These are phyloP conservation scores for Chytridium lagenaria DNA, from an alignment of 371 early-diverging fungal genomes.

Conservation along the genomic window DNA sequence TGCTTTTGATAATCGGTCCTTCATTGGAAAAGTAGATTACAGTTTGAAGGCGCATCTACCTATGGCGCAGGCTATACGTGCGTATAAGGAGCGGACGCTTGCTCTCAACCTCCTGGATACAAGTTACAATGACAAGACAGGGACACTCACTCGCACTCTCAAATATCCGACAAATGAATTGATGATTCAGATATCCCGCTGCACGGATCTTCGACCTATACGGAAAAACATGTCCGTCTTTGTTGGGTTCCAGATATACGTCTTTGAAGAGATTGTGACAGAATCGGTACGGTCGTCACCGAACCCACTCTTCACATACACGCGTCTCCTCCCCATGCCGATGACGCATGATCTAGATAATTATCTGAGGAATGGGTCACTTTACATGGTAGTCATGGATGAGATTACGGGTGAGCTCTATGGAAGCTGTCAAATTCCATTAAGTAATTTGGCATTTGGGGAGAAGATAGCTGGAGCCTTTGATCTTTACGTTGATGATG, in stretches of 20 bases:
- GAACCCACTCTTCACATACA: constrained; percentile 46
- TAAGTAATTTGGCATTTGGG: constrained; percentile 38
- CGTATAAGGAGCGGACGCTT: constrained; percentile 53
- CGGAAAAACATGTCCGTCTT: constrained; percentile 38
- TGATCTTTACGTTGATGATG: constrained; percentile 28
- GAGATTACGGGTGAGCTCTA: constrained; percentile 39
- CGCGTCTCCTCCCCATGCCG: constrained; percentile 38
- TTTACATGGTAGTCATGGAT: constrained; percentile 43
- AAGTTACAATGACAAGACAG: constrained; percentile 28
- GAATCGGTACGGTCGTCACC: constrained; percentile 42
- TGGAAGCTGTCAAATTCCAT: constrained; percentile 43
- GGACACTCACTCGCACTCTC: constrained; percentile 24
- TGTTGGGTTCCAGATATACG: constrained; percentile 45
- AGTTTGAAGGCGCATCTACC: constrained; percentile 45
- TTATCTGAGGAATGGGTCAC: constrained; percentile 41
- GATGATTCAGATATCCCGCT: constrained; percentile 34
- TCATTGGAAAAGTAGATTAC: constrained; percentile 55
- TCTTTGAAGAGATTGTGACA: constrained; percentile 44
- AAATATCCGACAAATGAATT: constrained; percentile 45
- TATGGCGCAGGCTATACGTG: constrained; percentile 52
- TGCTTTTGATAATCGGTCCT: constrained; percentile 40
- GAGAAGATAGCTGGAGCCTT: constrained; percentile 42
- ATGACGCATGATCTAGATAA: constrained; percentile 52
- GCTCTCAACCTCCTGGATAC: constrained; percentile 51
- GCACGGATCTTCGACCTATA: constrained; percentile 35